Percentiles rank a stretch among this genome's conserved stretches.
phyloP scores from a whole-genome alignment of 371 early-diverging fungal species.

The Mortierella sp. region DNA sequence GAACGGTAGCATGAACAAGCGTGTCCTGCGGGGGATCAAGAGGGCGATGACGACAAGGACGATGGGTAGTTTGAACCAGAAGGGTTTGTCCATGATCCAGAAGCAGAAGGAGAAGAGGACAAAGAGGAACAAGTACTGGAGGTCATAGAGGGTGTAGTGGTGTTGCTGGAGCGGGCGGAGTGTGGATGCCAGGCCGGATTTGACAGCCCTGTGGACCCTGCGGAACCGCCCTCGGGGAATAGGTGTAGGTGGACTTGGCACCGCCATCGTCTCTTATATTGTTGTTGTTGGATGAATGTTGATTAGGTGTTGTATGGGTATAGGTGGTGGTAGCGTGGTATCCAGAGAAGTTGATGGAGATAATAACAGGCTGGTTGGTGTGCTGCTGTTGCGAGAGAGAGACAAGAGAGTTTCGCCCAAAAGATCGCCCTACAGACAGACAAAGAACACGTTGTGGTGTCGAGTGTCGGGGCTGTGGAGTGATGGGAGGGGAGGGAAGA shows the following conservation, averaged over 20 bases:
- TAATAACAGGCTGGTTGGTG: neutral
- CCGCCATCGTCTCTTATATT: neutral
- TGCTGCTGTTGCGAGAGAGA: neutral
- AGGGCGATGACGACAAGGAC: slow-evolving; percentile 16
- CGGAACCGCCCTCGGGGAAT: slow-evolving; percentile 12
- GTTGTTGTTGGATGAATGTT: neutral
- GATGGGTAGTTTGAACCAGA: slow-evolving; percentile 33
- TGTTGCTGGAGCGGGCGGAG: slow-evolving; percentile 20
- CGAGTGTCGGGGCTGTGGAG: neutral
- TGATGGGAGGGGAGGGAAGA: too few species aligned
- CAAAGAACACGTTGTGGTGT: neutral
- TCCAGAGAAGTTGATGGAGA: neutral
- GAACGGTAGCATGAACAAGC: slow-evolving; percentile 65
- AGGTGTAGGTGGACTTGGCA: slow-evolving; percentile 2
- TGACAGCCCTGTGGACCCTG: slow-evolving; percentile 25
- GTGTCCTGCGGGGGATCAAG: slow-evolving; percentile 31
- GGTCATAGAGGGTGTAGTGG: slow-evolving; percentile 37
- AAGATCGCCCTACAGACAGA: neutral
- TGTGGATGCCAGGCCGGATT: slow-evolving; percentile 13
- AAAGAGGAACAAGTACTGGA: slow-evolving; percentile 53
- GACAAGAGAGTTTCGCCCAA: neutral
- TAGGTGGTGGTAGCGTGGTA: neutral
- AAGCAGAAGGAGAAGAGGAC: slow-evolving; percentile 37
- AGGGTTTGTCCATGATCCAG: slow-evolving; percentile 35
- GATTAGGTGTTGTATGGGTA: neutral